Base-by-base conservation (phyloP, 495 filamentous ascomycete genomes). In the Saxispiralis lemnorum region DNA sequence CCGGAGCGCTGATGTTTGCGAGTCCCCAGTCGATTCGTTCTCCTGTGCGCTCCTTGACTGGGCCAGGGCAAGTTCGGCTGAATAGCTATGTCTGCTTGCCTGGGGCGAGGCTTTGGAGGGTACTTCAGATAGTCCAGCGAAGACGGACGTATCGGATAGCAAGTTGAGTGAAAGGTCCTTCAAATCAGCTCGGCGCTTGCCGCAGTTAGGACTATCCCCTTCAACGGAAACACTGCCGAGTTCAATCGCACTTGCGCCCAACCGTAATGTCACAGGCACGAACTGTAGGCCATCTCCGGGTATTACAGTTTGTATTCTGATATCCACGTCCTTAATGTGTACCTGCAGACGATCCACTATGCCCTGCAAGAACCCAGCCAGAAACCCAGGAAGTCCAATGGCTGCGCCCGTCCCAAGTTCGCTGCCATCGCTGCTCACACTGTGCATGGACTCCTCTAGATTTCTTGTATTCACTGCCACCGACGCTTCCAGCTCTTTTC, bases 321-420 rank as follows among this genome's bases (percentile, higher is more conserved):
- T 62, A 10, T 63, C 61, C 12, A 81, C 65, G 34, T 66, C 57
- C 35, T 66, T 69, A 32, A 94, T 68, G 24, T 66, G 67, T 14
- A 95, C 59, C 59, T 84, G 71, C 18, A 93, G 59, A 32, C 87
- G 73, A 55, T 95, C 84, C 28, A 74, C 65, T 44, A 95, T 73
- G 5, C 85, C 85, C 56, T 84, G 78, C 0, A 96, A 59, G 51
- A 92, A 88, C 18, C 71, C 76, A 9, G 83, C 76, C 12, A 99
- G 66, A 51, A 95, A 88, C 2, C 63, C 72, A 9, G 92, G 92
- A 7, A 96, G 62, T 1, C 78, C 79, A 12, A 92, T 54, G 0
- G 68, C 63, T 44, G 83, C 76, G 12, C 79, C 83, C 34, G 77
- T 76, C 15, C 92, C 92, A 16, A 80, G 50, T n/a, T 81, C 76